phyloP scores from a whole-genome alignment of 371 early-diverging fungal species.

The Syncephalastrum sp. region DNA sequence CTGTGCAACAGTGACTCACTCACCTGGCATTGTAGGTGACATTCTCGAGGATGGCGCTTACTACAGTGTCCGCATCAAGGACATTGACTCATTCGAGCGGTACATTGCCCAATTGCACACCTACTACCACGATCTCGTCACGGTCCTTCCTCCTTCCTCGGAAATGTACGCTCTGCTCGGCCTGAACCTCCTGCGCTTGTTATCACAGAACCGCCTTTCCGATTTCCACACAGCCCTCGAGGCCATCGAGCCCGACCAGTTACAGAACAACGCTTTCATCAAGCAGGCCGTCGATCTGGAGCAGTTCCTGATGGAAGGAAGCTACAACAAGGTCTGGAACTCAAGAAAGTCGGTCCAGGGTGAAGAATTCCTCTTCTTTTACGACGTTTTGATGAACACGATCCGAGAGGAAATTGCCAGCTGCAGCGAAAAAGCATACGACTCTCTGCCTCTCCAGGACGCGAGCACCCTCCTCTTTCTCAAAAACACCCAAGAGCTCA shows the following conservation, averaged over 20 bases:
- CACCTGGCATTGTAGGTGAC: constrained; percentile 59
- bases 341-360: constrained; percentile 84
- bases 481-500: constrained; percentile 72
- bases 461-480: constrained; percentile 89
- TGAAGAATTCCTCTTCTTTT: constrained; percentile 87
- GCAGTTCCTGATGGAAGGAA: constrained; percentile 95
- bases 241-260: constrained; percentile 79
- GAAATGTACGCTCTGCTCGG: constrained; percentile 88
- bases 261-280: constrained; percentile 79
- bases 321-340: constrained; percentile 94
- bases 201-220: constrained; percentile 91
- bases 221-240: constrained; percentile 96
- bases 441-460: constrained; percentile 79
- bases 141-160: constrained; percentile 72
- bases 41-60: constrained; percentile 91
- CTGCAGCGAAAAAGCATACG: constrained; percentile 92
- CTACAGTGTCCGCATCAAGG: constrained; percentile 79
- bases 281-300: constrained; percentile 90
- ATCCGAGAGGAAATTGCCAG: constrained; percentile 94
- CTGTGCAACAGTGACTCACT: not conserved
- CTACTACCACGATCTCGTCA: constrained; percentile 85
- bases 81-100: constrained; percentile 90
- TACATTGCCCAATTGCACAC: constrained; percentile 91
- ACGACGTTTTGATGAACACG: constrained; percentile 90
- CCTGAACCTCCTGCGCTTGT: constrained; percentile 86